Conservation (phyloP, 2,329 filamentous ascomycete genomes). For the Lizonia empirigonia region DNA sequence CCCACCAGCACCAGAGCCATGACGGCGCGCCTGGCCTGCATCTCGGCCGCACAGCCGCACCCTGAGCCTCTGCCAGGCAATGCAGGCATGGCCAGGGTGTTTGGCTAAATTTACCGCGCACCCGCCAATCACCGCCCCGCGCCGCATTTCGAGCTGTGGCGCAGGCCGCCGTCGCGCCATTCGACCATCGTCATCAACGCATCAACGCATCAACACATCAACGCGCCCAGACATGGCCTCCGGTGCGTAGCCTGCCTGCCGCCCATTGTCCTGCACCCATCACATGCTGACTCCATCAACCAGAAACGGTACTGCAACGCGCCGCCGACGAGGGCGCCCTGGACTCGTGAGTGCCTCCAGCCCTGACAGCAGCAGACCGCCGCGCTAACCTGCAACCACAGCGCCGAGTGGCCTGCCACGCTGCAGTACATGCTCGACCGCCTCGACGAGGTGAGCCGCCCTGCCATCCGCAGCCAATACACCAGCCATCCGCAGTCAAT, state of each 20-base stretch:
- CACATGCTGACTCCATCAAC: slow-evolving; percentile 32
- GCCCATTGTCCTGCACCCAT: background rate
- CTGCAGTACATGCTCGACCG: slow-evolving; percentile 69
- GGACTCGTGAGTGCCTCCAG: slow-evolving; percentile 57
- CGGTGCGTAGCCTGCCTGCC: slow-evolving; percentile 3
- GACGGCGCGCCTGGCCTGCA: background rate
- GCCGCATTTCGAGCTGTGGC: slow-evolving; percentile 16
- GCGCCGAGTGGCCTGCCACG: slow-evolving; percentile 71
- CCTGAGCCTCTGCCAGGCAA: slow-evolving; percentile 9
- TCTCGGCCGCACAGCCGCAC: slow-evolving; percentile 8
- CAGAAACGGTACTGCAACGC: slow-evolving; percentile 59
- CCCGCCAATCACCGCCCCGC: background rate
- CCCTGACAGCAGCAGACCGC: too few relatives aligned
- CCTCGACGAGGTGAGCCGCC: slow-evolving; percentile 65
- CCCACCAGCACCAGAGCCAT: background rate
- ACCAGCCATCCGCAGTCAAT: too few relatives aligned
- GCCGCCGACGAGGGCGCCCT: slow-evolving; percentile 65
- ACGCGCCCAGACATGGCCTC: slow-evolving; percentile 19
- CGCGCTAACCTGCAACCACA: slow-evolving; percentile 48
- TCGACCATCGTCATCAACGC: slow-evolving; percentile 13
- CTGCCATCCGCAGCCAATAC: too few relatives aligned
- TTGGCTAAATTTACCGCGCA: background rate
- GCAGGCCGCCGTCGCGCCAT: slow-evolving; percentile 8
- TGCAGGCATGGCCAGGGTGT: background rate
- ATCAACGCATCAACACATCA: too few relatives aligned